phyloP scores from a whole-genome alignment of 108 stramenopile species.

The Mayamaea pseudoterrestris region DNA sequence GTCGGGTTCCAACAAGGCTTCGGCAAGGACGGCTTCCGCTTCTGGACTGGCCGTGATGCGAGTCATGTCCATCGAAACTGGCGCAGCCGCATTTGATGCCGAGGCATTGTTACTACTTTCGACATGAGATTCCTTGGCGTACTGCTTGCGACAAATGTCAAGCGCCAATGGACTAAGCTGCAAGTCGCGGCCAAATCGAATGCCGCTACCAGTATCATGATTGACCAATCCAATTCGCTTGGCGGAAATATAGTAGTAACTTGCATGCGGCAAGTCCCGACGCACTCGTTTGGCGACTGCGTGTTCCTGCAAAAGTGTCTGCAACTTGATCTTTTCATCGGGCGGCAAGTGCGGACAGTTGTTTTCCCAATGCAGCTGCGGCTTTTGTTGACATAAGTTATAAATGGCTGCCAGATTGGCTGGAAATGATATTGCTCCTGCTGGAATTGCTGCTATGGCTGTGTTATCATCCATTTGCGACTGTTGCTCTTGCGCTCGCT shows the following conservation, averaged over 20 bases:
- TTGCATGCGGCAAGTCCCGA: conserved; percentile 7
- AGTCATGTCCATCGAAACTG: background rate
- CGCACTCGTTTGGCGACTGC: background rate
- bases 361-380: conserved; percentile 32
- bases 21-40: conserved; percentile 19
- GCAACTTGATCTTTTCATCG: conserved; percentile 4
- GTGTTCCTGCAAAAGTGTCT: conserved; percentile 5
- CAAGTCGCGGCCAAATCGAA: conserved; percentile 35
- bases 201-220: conserved; percentile 10
- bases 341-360: conserved; percentile 33
- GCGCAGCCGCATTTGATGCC: background rate
- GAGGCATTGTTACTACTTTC: background rate
- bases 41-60: conserved; percentile 5
- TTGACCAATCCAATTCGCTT: conserved; percentile 29
- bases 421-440: conserved; percentile 34
- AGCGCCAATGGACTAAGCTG: conserved; percentile 24
- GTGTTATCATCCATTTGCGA: too few species aligned
- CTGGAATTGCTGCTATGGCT: conserved; percentile 10
- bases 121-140: conserved; percentile 4
- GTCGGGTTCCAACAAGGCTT: conserved; percentile 14
- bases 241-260: conserved; percentile 31
- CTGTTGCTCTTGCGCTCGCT: conserved; percentile 3
- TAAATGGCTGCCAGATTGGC: conserved; percentile 25
- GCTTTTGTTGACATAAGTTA: conserved; percentile 23
- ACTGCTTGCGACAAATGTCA: conserved; percentile 18